phyloP scores from a whole-genome alignment of 208 protist species.

The Trypanosoma cruzi region DNA sequence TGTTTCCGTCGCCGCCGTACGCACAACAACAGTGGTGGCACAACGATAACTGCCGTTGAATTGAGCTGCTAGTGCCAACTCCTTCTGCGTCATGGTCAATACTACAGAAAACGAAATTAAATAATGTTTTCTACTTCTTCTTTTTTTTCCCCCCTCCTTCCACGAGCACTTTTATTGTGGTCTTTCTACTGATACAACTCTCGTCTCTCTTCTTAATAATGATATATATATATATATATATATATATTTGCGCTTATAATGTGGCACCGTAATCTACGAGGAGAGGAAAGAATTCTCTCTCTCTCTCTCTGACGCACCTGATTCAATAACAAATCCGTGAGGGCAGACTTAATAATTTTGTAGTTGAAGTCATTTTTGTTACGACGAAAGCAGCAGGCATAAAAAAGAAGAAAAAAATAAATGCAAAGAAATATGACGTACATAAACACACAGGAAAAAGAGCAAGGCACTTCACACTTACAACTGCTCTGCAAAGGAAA shows the following conservation, averaged over 20 bases:
- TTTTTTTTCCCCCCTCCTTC: slow-evolving; percentile 9
- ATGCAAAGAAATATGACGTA: neutral
- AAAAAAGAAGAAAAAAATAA: neutral
- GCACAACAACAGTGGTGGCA: slow-evolving; percentile 40
- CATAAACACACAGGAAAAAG: neutral
- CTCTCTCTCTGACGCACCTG: neutral
- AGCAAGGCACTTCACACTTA: neutral
- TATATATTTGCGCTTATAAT: neutral
- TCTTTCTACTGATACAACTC: neutral
- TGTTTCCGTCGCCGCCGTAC: slow-evolving; percentile 23
- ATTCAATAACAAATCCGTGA: neutral
- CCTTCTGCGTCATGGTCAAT: slow-evolving; percentile 21
- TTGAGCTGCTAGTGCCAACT: slow-evolving; percentile 16
- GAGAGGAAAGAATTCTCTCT: neutral
- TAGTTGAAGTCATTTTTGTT: neutral
- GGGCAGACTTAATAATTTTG: neutral
- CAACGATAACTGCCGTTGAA: slow-evolving; percentile 42
- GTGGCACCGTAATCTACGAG: neutral
- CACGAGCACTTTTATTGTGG: neutral
- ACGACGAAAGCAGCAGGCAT: neutral
- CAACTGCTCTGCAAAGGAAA: neutral
- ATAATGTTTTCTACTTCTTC: neutral
- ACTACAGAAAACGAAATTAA: slow-evolving; percentile 17
- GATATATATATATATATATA: neutral
- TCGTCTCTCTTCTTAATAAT: neutral